phyloP scores from a whole-genome alignment of 768 basidiomycete genomes.

The Podaxis sp. region DNA sequence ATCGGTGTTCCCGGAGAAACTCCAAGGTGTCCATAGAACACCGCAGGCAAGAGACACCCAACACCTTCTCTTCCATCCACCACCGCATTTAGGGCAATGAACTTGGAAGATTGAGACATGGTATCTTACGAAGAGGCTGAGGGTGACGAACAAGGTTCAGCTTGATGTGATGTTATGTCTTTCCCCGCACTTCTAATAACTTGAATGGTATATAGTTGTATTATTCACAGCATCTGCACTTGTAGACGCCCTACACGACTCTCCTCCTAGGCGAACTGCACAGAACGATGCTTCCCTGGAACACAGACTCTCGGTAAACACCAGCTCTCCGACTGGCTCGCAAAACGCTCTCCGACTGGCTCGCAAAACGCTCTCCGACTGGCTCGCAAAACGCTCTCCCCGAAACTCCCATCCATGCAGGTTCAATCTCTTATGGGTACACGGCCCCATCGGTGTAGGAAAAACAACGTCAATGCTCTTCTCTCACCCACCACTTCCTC shows the following conservation, averaged over 20 bases:
- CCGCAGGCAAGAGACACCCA: no score
- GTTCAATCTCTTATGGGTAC: neutral
- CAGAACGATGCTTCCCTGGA: neutral
- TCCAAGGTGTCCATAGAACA: no score
- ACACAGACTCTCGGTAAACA: neutral
- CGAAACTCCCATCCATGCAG: neutral
- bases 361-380: neutral
- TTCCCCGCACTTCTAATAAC: neutral
- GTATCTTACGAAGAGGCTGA: neutral
- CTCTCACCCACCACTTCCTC: neutral
- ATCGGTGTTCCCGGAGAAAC: no score
- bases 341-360: neutral
- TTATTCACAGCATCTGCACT: neutral
- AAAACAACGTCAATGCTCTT: constrained; percentile 5
- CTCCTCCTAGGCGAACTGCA: neutral
- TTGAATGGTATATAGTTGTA: neutral
- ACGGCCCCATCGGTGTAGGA: neutral
- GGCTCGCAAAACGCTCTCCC: neutral
- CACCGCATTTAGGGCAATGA: neutral
- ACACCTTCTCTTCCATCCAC: no score
- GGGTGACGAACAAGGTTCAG: neutral
- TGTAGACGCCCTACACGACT: constrained; percentile 2
- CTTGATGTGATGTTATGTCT: neutral
- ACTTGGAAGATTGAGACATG: neutral
- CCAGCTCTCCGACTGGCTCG: neutral